phyloP scores from a whole-genome alignment of 2,329 filamentous ascomycete genomes.

The Phoma herbarum region DNA sequence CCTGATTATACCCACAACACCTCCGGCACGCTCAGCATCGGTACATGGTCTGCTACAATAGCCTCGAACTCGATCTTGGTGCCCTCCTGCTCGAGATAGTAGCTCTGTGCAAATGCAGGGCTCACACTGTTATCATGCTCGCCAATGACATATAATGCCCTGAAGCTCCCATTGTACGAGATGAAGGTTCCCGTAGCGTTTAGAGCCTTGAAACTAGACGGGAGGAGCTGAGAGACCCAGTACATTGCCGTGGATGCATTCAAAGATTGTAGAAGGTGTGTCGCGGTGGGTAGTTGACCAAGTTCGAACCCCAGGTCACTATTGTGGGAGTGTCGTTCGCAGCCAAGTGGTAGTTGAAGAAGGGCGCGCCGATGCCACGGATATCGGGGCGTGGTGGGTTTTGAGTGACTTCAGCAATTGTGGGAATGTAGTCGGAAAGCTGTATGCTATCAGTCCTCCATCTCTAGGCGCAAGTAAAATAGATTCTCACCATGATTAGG shows the following conservation, averaged over 20 bases:
- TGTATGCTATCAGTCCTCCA: not conserved
- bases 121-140: slow-evolving; percentile 33
- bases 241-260: slow-evolving; percentile 7
- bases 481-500: slow-evolving; percentile 24
- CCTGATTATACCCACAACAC: slow-evolving; percentile 28
- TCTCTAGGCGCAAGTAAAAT: too few relatives aligned
- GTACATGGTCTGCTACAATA: slow-evolving; percentile 32
- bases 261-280: slow-evolving; percentile 40
- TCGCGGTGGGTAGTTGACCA: slow-evolving; percentile 23
- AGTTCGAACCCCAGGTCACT: slow-evolving; percentile 27
- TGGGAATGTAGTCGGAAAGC: slow-evolving; percentile 36
- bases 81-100: slow-evolving; percentile 28
- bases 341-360: slow-evolving; percentile 28
- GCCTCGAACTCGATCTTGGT: slow-evolving; percentile 27
- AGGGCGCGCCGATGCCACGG: slow-evolving; percentile 27
- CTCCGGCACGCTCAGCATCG: slow-evolving; percentile 37
- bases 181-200: slow-evolving; percentile 36
- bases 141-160: slow-evolving; percentile 33
- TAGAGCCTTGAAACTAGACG: slow-evolving; percentile 32
- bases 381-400: slow-evolving; percentile 26
- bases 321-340: slow-evolving; percentile 9
- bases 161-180: slow-evolving; percentile 37
- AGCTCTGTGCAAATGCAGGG: slow-evolving; percentile 24
- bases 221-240: slow-evolving; percentile 25
- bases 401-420: slow-evolving; percentile 28